Percentiles rank a stretch among this genome's conserved stretches.
Evolutionary conservation across 2,329 filamentous ascomycete genomes (phyloP).

Genomic region (Clarireedia hainanense): DNA sequence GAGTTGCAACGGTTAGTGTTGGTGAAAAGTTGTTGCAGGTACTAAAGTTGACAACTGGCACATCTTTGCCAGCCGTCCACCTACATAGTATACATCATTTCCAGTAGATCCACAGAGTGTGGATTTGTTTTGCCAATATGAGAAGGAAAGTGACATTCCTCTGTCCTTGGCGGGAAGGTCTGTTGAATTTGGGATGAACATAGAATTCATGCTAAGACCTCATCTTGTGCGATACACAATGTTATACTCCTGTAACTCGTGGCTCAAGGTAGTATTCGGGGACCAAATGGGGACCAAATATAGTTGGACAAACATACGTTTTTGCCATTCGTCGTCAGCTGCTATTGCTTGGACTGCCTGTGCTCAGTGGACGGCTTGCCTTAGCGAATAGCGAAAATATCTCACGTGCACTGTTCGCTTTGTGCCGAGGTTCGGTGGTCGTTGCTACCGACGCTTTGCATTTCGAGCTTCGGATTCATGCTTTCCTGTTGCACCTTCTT

Average conservation of each 20-base stretch:
- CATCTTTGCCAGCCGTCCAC: neutral
- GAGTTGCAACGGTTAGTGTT: neutral
- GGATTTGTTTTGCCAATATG: no score
- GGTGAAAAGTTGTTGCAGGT: neutral
- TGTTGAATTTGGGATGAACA: no score
- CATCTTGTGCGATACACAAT: no score
- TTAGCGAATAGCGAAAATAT: no score
- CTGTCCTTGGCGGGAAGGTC: neutral
- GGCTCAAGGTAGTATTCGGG: conserved; percentile 1
- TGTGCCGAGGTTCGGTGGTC: neutral
- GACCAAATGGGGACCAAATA: conserved; percentile 3
- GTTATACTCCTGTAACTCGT: neutral
- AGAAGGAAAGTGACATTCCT: no score
- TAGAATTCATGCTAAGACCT: no score
- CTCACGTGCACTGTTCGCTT: no score
- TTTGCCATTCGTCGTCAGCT: neutral
- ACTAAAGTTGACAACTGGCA: conserved; percentile 1
- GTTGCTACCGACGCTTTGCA: neutral
- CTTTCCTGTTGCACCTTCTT: no score
- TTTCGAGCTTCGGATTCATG: no score
- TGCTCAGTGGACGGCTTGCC: no score
- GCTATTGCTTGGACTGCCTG: neutral
- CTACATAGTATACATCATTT: neutral
- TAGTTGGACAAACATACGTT: neutral
- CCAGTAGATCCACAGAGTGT: neutral